A percentile compares a stretch with the other conserved stretches of the same genome.
phyloP scores from a whole-genome alignment of 345 rosid genomes.

The Salix udensis region DNA sequence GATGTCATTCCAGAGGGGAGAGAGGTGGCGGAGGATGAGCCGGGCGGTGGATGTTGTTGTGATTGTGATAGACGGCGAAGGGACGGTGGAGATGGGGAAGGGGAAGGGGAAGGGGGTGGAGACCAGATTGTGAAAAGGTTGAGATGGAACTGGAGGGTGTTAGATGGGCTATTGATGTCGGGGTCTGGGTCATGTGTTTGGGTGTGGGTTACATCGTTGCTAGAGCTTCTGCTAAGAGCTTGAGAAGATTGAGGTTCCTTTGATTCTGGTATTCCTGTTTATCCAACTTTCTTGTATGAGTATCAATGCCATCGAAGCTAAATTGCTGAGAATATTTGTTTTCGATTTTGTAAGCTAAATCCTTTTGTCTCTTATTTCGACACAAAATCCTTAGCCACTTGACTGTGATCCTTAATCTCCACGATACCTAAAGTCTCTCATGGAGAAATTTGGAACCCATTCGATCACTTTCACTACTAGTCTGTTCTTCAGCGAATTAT shows the following conservation, averaged over 20 bases:
- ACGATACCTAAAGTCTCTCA: too few relatives aligned
- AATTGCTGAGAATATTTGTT: too few relatives aligned
- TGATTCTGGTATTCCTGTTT: neutral
- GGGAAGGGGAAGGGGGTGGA: too few relatives aligned
- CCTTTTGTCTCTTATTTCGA: too few relatives aligned
- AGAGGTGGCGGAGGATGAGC: constrained; percentile 30
- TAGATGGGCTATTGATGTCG: constrained; percentile 80
- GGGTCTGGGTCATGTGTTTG: constrained; percentile 75
- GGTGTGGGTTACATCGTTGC: constrained; percentile 74
- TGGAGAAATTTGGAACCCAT: too few relatives aligned
- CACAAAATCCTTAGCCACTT: too few relatives aligned
- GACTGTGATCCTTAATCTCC: too few relatives aligned
- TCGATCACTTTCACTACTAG: too few relatives aligned
- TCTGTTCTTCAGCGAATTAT: too few relatives aligned
- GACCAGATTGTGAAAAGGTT: constrained; percentile 30
- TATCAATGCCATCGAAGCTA: too few relatives aligned
- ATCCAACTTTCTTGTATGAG: too few relatives aligned
- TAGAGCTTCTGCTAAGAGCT: constrained; percentile 51
- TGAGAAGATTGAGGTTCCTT: constrained; percentile 36
- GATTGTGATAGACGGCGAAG: constrained; percentile 22
- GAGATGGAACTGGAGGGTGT: constrained; percentile 50
- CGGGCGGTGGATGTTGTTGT: constrained; percentile 33
- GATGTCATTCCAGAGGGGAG: constrained; percentile 81
- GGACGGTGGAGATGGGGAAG: constrained; percentile 17
- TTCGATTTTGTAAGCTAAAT: too few relatives aligned